Base-by-base conservation (phyloP, 1,284 basidiomycete species). In the Lentinula novae-zelandiae region DNA sequence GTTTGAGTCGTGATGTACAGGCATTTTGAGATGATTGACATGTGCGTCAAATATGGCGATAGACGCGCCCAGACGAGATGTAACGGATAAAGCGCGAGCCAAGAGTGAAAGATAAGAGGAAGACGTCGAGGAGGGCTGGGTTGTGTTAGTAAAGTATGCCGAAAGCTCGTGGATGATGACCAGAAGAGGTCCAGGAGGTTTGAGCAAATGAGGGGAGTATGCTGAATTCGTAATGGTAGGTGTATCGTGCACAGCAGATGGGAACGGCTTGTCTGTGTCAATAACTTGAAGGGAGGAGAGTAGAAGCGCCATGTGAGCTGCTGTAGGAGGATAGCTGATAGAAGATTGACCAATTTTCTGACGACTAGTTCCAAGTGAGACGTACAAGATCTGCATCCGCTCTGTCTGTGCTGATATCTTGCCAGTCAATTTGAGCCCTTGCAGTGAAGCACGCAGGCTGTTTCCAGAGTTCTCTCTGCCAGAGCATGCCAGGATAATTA, bases 91-190 rank as follows among this genome's bases (percentile, higher is more conserved):
- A 6, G 79, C 75, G 33, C 77, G 78, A 0, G 76, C 72, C 12
- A 85, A 66, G 12, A 85, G 66, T 6, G 74, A 76, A 52, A 84
- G 68, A 62, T 85, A 85, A 0, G 79, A 79, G 0, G 81, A 75
- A 0, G 83, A 65, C 2, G 78, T 80, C 65, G 67, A 68, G 63
- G 64, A 62, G 31, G 72, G 60, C 71, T 62, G 58, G 57, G 31
- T 67, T 69, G 67, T 68, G 39, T 68, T 67, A 3, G 76, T 61
- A 65, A 90, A 85, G 68, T 87, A 89, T 1, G 75, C 68, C 2
- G 89, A 90, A 0, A 80, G 76, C 63, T 90, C 89, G 58, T 84
- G 80, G 15, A 92, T 69, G 17, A 92, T 76, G 13, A 92, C 67
- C 3, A 90, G 69, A 44, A 77, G 75, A 22, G 86, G 85, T 0